phyloP scores from a whole-genome alignment of 169 alveolate genomes.

The Perkinsus marinus region DNA sequence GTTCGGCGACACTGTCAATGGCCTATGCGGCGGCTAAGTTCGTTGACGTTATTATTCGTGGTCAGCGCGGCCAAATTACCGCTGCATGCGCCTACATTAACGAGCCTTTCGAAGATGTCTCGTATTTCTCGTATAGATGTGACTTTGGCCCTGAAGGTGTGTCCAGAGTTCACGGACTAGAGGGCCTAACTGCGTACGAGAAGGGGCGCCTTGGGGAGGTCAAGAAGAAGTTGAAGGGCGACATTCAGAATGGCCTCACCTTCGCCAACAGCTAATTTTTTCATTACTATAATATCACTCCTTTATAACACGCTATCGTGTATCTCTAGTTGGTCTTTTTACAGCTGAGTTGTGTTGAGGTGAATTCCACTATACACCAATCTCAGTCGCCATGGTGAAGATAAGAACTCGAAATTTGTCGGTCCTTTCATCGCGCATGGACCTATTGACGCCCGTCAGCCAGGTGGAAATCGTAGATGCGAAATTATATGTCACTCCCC shows the following conservation, averaged over 20 bases:
- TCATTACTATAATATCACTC: background rate
- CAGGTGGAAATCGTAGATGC: no score
- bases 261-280: background rate
- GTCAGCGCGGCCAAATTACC: constrained; percentile 6
- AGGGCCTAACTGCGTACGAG: background rate
- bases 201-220: background rate
- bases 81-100: constrained; percentile 21
- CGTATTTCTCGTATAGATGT: background rate
- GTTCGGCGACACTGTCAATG: background rate
- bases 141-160: background rate
- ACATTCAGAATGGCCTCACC: background rate
- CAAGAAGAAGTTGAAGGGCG: background rate
- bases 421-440: no score
- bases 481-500: no score
- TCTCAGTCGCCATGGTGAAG: no score
- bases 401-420: no score
- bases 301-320: no score
- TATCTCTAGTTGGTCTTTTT: no score
- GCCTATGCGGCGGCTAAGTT: constrained; percentile 5
- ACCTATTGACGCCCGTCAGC: no score
- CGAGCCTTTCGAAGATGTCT: constrained; percentile 5
- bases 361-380: no score
- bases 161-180: background rate
- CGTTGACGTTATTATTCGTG: background rate
- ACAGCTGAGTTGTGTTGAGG: no score